Percentiles rank a stretch among this genome's conserved stretches.
Evolutionary conservation across 495 filamentous ascomycete species (phyloP).

Genomic region (Penicillium coffeae): DNA sequence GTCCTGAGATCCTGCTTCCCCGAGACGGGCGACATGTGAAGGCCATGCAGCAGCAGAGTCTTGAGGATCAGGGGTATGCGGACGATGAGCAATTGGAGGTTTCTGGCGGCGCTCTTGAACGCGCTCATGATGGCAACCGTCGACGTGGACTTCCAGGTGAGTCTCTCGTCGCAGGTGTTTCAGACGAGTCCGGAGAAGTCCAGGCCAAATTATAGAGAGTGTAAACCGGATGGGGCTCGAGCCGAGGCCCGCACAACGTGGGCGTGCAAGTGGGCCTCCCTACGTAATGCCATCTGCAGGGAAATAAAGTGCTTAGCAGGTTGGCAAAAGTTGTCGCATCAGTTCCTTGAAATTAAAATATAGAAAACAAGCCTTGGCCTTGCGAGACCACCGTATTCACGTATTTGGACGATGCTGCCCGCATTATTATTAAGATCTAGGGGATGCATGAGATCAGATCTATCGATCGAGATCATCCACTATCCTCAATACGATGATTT

Average conservation of each 20-base stretch:
- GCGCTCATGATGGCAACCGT: conserved; percentile 29
- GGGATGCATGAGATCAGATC: no score
- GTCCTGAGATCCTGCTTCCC: conserved; percentile 78
- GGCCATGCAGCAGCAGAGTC: conserved; percentile 61
- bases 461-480: no score
- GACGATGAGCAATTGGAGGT: conserved; percentile 44
- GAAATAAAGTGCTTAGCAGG: no score
- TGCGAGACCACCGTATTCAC: no score
- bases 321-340: no score
- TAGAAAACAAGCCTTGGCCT: no score
- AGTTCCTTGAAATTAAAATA: no score
- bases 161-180: not conserved
- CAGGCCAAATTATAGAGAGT: not conserved
- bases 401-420: no score
- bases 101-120: conserved; percentile 27
- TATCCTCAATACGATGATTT: no score
- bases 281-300: not conserved
- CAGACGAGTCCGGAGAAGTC: not conserved
- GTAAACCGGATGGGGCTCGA: not conserved
- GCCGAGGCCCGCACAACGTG: not conserved
- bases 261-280: not conserved
- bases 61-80: conserved; percentile 65
- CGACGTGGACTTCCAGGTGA: no score
- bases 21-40: conserved; percentile 61
- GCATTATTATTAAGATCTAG: no score